These are phyloP conservation scores for Paulownia fortunei DNA, from an alignment of 257 asterid species.

Conservation along the genomic window DNA sequence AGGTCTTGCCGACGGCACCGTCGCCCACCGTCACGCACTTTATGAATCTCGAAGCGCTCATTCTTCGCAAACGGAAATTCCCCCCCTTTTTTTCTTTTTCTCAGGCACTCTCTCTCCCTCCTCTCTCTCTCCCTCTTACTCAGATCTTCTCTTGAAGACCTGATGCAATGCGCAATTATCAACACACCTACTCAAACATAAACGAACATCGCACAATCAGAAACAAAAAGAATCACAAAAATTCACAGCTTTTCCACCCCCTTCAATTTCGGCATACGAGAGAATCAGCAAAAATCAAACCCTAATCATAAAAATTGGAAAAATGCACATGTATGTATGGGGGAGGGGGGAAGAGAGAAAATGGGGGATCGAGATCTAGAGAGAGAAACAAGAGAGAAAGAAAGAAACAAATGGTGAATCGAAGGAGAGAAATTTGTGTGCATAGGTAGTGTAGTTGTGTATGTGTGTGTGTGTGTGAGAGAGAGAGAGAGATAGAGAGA, in stretches of 20 bases:
- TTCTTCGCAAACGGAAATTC: constrained; percentile 35
- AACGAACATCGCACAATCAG: constrained; percentile 13
- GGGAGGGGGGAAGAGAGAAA: constrained; percentile 30
- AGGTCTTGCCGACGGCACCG: constrained; percentile 76
- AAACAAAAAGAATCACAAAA: not conserved
- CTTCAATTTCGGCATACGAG: constrained; percentile 10
- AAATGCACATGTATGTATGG: constrained; percentile 33
- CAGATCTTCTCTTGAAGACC: constrained; percentile 65
- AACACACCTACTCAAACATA: constrained; percentile 35
- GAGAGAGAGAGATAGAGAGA: constrained; percentile 6
- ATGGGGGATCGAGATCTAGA: constrained; percentile 53
- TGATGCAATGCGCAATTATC: constrained; percentile 35
- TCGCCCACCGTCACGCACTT: constrained; percentile 77
- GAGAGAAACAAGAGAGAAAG: constrained; percentile 33
- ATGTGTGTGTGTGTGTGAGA: constrained; percentile 27
- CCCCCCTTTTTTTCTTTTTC: not conserved
- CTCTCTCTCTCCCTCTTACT: not conserved
- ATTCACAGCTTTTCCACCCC: not conserved
- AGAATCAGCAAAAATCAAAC: constrained; percentile 31
- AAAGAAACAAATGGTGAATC: constrained; percentile 21
- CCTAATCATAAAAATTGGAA: constrained; percentile 29
- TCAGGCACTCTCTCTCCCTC: not conserved
- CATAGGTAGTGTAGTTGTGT: constrained; percentile 12
- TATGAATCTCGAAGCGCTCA: constrained; percentile 76
- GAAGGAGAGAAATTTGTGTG: constrained; percentile 28